Evolutionary conservation across 352 stramenopile species (phyloP), one percentile per base, ranked within the genome.

Genomic region (Globisporangium viniferum): DNA sequence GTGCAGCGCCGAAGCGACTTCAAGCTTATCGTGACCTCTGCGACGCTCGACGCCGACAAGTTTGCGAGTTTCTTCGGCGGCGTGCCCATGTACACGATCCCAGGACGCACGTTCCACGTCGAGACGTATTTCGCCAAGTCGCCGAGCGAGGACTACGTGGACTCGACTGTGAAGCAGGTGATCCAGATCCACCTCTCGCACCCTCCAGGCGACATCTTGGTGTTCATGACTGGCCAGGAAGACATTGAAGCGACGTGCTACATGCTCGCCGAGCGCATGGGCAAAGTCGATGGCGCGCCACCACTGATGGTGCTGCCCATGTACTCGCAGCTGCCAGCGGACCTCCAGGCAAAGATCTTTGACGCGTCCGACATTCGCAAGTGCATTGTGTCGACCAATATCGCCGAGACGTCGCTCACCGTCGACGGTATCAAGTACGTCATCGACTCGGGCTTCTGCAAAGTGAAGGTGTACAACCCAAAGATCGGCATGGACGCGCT

Each of bases 141-240:
- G 4, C 90, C 98, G 0, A 85, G 89, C 62, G 95, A 99, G 59
- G 98, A 99, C 76, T 99, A 99, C 71, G 97, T 99, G 0, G 97
- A 99, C 72, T 91, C 96, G 7, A 97, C 97, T 1, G 97, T 99
- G 31, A 99, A 99, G 69, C 95, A 99, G 81, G 94, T 98, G 18
- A 91, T 99, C 58, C 94, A 98, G 69, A 99, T 99, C 72, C 98
- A 99, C 78, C 88, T 99, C 57, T 98, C 96, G 46, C 93, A 97
- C 59, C 95, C 95, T 18, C 92, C 95, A 12, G 98, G 98, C 49
- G 98, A 99, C 78, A 97, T 99, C 67, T 73, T 99, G 6, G 96
- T 99, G 48, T 99, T 99, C 74, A 99, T 99, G 97, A 99, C 98
- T 1, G 98, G 98, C 7, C 98, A 99, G 80, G 97, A 99, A 79